phyloP scores from a whole-genome alignment of 768 basidiomycete genomes.

The Amylocystis lapponica region DNA sequence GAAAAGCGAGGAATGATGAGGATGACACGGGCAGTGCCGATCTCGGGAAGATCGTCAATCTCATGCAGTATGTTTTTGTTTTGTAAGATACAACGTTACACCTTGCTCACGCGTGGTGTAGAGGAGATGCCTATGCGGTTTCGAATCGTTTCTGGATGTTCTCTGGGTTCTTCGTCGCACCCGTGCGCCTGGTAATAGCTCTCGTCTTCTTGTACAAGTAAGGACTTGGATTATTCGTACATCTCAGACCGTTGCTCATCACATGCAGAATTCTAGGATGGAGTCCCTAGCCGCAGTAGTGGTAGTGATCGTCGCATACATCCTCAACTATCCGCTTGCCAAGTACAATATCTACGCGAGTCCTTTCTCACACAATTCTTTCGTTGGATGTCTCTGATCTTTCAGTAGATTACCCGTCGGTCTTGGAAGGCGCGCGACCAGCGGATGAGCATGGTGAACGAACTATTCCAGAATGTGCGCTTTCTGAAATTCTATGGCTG shows the following conservation, averaged over 20 bases:
- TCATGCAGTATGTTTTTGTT: conserved; percentile 55
- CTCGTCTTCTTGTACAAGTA: conserved; percentile 69
- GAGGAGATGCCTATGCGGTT: conserved; percentile 67
- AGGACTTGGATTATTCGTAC: no score
- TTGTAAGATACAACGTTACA: background rate
- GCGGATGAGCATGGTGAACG: conserved; percentile 69
- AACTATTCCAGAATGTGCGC: conserved; percentile 68
- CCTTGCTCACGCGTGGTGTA: conserved; percentile 22
- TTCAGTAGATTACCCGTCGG: conserved; percentile 43
- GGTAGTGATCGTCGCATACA: conserved; percentile 55
- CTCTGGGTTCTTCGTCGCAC: conserved; percentile 55
- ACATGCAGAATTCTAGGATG: conserved; percentile 61
- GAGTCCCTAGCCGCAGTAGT: conserved; percentile 70
- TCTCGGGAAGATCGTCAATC: conserved; percentile 66
- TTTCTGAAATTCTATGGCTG: conserved; percentile 75
- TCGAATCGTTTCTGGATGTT: conserved; percentile 72
- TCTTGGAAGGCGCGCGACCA: conserved; percentile 61
- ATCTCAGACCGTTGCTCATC: background rate
- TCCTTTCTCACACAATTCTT: conserved; percentile 4
- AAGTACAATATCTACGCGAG: conserved; percentile 59
- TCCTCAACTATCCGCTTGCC: conserved; percentile 63
- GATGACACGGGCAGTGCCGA: conserved; percentile 38
- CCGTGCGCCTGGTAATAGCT: conserved; percentile 60
- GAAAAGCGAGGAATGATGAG: conserved; percentile 31
- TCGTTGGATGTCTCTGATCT: conserved; percentile 1